These are phyloP conservation scores for Phytophthora vignae DNA, from an alignment of 352 stramenopile genomes.

Conservation along the genomic window DNA sequence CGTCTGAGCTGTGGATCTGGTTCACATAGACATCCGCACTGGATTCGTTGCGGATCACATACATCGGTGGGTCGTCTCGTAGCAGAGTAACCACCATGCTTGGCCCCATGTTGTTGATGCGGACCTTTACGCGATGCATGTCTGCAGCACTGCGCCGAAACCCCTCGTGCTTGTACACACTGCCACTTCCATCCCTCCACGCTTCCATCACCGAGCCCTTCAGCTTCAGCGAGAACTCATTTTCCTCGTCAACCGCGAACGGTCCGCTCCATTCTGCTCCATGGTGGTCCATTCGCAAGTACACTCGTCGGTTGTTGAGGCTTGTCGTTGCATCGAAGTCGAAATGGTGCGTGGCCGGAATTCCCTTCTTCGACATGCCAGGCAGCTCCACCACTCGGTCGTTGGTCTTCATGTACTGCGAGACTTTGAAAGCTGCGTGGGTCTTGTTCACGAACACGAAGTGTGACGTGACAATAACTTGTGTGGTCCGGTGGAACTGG, in stretches of 20 bases:
- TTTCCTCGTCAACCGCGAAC: slow-evolving; percentile 85
- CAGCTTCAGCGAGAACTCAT: slow-evolving; percentile 86
- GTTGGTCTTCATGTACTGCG: slow-evolving; percentile 65
- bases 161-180: slow-evolving; percentile 46
- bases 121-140: slow-evolving; percentile 79
- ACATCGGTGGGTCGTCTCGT: slow-evolving; percentile 85
- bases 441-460: slow-evolving; percentile 92
- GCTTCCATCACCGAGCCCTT: slow-evolving; percentile 58
- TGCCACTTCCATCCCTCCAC: slow-evolving; percentile 56
- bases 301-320: slow-evolving; percentile 61
- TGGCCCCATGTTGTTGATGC: slow-evolving; percentile 78
- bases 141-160: slow-evolving; percentile 52
- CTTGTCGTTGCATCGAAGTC: slow-evolving; percentile 76
- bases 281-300: slow-evolving; percentile 80
- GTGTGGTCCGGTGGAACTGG: slow-evolving; percentile 88
- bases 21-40: slow-evolving; percentile 77
- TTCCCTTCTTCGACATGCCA: slow-evolving; percentile 44
- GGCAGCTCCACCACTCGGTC: slow-evolving; percentile 75
- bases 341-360: slow-evolving; percentile 58
- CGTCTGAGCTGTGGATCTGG: slow-evolving; percentile 72
- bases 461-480: slow-evolving; percentile 86
- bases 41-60: slow-evolving; percentile 87
- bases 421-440: slow-evolving; percentile 76
- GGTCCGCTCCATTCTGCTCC: slow-evolving; percentile 84
- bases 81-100: slow-evolving; percentile 85